Evolutionary conservation across 1,139 yeast genomes (phyloP).

Genomic region (Barnettozyma hawaiiensis): DNA sequence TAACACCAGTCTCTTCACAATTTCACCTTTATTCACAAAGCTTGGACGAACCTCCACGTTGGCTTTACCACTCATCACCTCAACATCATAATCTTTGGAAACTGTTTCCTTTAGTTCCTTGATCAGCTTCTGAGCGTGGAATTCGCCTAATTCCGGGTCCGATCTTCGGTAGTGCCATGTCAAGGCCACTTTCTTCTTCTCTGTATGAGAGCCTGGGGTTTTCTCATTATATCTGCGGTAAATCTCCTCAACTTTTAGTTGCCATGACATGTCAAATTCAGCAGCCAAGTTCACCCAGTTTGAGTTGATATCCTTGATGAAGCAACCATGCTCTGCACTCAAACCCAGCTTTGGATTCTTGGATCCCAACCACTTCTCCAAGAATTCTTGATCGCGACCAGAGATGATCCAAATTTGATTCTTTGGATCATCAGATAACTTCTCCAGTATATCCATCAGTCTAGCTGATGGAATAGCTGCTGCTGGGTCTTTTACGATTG

Average conservation of each 20-base stretch:
- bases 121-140: conserved; percentile 73
- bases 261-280: conserved; percentile 92
- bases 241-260: conserved; percentile 65
- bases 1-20: conserved; percentile 72
- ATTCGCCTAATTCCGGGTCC: conserved; percentile 87
- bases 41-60: conserved; percentile 94
- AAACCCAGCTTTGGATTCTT: conserved; percentile 59
- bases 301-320: conserved; percentile 64
- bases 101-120: conserved; percentile 57
- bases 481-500: conserved; percentile 94
- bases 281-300: conserved; percentile 83
- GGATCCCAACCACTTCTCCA: conserved; percentile 82
- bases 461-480: conserved; percentile 92
- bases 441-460: conserved; percentile 52
- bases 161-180: conserved; percentile 98
- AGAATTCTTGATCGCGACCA: conserved; percentile 89
- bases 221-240: conserved; percentile 72
- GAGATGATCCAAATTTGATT: conserved; percentile 94
- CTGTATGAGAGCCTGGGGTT: conserved; percentile 88
- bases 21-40: conserved; percentile 94
- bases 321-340: conserved; percentile 97
- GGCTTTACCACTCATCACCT: conserved; percentile 97
- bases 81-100: conserved; percentile 70
- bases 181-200: conserved; percentile 84
- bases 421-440: conserved; percentile 65